Evolutionary conservation across 305 asterid species (phyloP), one percentile per base, ranked within the genome.

Genomic region (Solanum hybrid): DNA sequence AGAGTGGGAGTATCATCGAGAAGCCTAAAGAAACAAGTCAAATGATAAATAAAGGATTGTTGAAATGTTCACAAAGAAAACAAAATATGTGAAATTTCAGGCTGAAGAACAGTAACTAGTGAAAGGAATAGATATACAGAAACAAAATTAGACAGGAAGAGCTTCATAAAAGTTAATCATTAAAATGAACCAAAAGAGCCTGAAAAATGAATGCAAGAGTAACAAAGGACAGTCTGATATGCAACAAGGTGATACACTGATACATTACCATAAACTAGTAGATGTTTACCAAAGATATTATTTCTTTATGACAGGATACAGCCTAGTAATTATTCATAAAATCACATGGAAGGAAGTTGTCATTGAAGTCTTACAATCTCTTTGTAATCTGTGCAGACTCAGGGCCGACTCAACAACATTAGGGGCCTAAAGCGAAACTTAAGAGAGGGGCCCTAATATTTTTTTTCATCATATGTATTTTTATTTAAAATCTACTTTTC

Each of bases 1-100:
- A 95, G 78, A 97, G 96, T 35, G 99, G 99, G 89, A 97, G 97
- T 91, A 94, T 93, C 94, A 96, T 89, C 13, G 99, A 94, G 79
- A 94, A 91, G 45, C 97, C 99, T 96, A 90, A 64, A 90, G 85
- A 88, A 84, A 91, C 92, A 89, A 84, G 42, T 22, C 29, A 87
- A 90, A 42, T 17, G 42, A 80, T 78, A 89, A 88, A 60, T 64
- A n/a, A 8, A 60, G 77, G 77, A n/a, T 85, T 32, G 7, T 85
- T 7, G 77, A 34, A 85, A 85, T 56, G 42, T 51, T 51, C 45
- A 85, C 88, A 60, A 85, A 85, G 88, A 85, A 85, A 31, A 32
- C 37, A 60, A 85, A 85, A 22, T 85, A 85, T 32, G 36, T 60
- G 77, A 32, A 85, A 85, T 85, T 32, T 85, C 75, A 32, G 45